Percentiles rank a stretch among this genome's conserved stretches.
phyloP scores from a whole-genome alignment of 2,329 filamentous ascomycete species.

The Didymella segeticola region DNA sequence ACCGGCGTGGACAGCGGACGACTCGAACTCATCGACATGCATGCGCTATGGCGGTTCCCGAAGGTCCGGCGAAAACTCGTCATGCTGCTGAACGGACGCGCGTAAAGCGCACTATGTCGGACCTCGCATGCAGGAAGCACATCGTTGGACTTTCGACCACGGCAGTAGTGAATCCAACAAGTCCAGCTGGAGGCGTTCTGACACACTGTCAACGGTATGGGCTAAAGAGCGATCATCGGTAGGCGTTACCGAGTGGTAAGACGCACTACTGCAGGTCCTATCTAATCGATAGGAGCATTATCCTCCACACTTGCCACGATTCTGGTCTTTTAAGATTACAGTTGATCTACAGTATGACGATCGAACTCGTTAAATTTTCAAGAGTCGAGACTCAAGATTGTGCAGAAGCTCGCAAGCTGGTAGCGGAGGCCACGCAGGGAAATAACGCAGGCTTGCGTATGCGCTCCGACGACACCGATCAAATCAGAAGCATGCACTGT shows the following conservation, averaged over 20 bases:
- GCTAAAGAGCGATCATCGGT: conserved; percentile 13
- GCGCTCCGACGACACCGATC: neutral
- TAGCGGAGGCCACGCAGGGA: neutral
- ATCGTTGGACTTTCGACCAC: neutral
- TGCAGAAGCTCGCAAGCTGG: neutral
- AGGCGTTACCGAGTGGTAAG: conserved; percentile 4
- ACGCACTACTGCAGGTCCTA: conserved; percentile 25
- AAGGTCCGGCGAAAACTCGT: conserved; percentile 5
- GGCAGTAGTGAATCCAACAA: neutral
- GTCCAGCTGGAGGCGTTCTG: conserved; percentile 1
- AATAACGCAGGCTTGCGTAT: neutral
- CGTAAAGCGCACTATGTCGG: conserved; percentile 2
- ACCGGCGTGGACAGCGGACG: neutral
- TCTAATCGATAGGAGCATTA: conserved; percentile 32
- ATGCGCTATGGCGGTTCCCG: neutral
- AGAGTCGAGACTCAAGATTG: neutral
- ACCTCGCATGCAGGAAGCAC: conserved; percentile 1
- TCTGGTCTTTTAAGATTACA: neutral
- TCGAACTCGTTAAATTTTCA: neutral
- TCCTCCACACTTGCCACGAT: conserved; percentile 17
- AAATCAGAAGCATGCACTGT: neutral
- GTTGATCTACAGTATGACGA: neutral
- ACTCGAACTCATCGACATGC: neutral
- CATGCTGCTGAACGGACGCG: conserved; percentile 15
- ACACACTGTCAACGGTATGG: conserved; percentile 4